phyloP scores from a whole-genome alignment of 169 alveolate species.

The Eimeria brunetti region DNA sequence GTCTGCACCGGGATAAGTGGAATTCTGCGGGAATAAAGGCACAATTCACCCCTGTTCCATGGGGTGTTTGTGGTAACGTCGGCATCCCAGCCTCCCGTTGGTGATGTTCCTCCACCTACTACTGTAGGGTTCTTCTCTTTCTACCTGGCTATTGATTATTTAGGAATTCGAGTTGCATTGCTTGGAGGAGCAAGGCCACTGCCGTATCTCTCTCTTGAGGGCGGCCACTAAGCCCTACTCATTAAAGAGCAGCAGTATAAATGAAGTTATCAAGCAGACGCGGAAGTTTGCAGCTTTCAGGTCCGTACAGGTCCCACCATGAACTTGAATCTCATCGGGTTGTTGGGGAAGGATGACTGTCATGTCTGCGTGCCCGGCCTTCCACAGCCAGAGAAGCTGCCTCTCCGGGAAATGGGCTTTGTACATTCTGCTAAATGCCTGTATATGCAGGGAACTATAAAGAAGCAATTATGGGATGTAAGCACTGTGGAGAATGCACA shows the following conservation, averaged over 20 bases:
- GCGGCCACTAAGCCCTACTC: constrained; percentile 19
- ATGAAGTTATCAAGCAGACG: constrained; percentile 41
- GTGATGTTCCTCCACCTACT: background rate
- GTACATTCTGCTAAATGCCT: constrained; percentile 67
- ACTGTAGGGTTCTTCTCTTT: background rate
- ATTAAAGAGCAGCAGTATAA: constrained; percentile 57
- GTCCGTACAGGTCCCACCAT: background rate
- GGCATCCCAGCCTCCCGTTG: background rate
- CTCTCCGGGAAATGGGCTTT: constrained; percentile 61
- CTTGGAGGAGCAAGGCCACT: background rate
- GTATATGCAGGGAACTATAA: background rate
- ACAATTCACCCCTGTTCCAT: background rate
- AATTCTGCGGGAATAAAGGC: constrained; percentile 8
- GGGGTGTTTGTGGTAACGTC: background rate
- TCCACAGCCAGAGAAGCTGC: constrained; percentile 63
- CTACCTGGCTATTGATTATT: background rate
- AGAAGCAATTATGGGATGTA: background rate
- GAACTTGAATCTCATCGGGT: background rate
- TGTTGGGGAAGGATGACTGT: constrained; percentile 10
- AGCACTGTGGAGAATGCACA: background rate
- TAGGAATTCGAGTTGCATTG: background rate
- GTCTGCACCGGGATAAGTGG: constrained; percentile 53
- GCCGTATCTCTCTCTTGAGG: background rate
- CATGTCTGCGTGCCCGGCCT: constrained; percentile 64
- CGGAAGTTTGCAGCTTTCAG: constrained; percentile 10